Evolutionary conservation across 2,329 filamentous ascomycete genomes (phyloP), one percentile per base, ranked within the genome.

Genomic region (Ilyonectria robusta): DNA sequence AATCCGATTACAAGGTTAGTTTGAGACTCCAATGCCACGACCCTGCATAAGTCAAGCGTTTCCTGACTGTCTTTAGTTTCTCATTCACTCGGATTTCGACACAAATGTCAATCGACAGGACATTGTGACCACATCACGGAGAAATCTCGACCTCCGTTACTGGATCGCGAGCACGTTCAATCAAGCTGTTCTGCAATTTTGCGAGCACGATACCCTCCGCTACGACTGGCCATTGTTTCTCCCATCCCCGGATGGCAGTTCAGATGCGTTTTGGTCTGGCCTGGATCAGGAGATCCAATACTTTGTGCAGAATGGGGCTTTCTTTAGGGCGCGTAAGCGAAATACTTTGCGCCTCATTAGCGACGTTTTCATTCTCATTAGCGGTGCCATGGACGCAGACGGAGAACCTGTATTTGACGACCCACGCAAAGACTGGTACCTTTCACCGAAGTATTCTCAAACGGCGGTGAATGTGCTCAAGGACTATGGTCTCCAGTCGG

Each of bases 51-150:
- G n/a, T n/a, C n/a, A n/a, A n/a, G n/a, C 2, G 6, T 5, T 6
- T 6, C 1, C 62, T 68, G 19, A 71, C n/a, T 8, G 2, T 44
- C 7, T 11, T 21, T 26, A 74, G 72, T 74, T 73, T 13, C 59
- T 69, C 4, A 72, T 73, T 15, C 64, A 73, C 1, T 68, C 67
- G 0, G 71, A 74, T 19, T 74, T 74, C 2, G 68, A 69, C 8
- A 66, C 68, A 1, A 66, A 67, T 19, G 63, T 62, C 19, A 68
- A 61, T 2, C 67, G 69, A 4, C 51, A 72, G 19, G 58, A 65
- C 17, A 69, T 73, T 9, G 55, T 68, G 2, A 65, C 62, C 3
- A 69, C 67, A 1, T 65, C 67, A 1, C 29, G 33, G 15, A 60
- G 70, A 6, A 74, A 72, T 6, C 9, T 65, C 0, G n/a, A 53